Conservation (phyloP, 208 protist species). For the Trypanosoma melophagium region DNA sequence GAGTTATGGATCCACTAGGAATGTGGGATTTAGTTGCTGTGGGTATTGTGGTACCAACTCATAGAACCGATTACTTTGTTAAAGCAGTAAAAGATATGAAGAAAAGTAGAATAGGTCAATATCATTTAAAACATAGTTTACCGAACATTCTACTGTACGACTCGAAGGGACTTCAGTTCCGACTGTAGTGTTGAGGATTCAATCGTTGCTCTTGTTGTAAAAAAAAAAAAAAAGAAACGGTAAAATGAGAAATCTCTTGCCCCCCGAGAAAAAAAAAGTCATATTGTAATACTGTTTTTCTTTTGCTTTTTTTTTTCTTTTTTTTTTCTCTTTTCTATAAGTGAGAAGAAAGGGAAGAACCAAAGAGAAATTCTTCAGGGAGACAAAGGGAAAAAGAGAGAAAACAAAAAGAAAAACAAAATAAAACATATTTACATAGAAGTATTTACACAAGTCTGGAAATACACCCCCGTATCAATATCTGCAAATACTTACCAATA, state of each 20-base stretch:
- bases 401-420: not conserved
- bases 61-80: slow-evolving; percentile 33
- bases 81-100: not conserved
- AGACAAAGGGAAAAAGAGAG: not conserved
- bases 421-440: not conserved
- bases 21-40: slow-evolving; percentile 21
- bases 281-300: not conserved
- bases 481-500: not conserved
- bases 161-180: slow-evolving; percentile 17
- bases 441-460: too few relatives aligned
- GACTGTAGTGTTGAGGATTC: not conserved
- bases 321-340: slow-evolving; percentile 12
- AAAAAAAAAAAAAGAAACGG: too few relatives aligned
- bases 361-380: too few relatives aligned
- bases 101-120: not conserved
- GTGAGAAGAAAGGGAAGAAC: not conserved
- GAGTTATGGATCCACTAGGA: slow-evolving; percentile 28
- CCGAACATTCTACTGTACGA: slow-evolving; percentile 25
- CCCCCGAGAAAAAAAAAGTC: not conserved
- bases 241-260: too few relatives aligned
- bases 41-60: slow-evolving; percentile 40
- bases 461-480: too few relatives aligned
- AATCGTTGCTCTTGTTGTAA: not conserved
- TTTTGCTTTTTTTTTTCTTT: slow-evolving; percentile 25
- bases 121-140: not conserved